A percentile compares a stretch with the other conserved stretches of the same genome.
Conservation (phyloP, 2,329 filamentous ascomycete genomes). For the Rhinocladiella similis region DNA sequence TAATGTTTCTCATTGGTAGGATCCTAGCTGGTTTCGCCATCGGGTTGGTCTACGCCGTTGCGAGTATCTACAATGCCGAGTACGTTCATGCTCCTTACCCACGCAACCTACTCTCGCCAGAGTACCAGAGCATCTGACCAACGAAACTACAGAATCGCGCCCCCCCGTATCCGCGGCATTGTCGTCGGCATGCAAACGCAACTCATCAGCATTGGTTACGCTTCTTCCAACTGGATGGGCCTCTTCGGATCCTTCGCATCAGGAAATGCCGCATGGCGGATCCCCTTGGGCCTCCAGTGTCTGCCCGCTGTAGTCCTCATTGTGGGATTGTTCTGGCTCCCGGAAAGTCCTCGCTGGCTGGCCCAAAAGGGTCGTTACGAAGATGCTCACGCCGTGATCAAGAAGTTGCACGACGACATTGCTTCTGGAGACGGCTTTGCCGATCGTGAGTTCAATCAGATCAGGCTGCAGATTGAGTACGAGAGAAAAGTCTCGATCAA, state of each 20-base stretch:
- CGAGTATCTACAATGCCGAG: slow-evolving; percentile 43
- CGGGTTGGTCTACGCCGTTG: slow-evolving; percentile 48
- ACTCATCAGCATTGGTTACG: slow-evolving; percentile 6
- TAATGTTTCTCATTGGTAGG: slow-evolving; percentile 51
- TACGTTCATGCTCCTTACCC: too few species aligned
- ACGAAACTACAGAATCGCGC: too few species aligned
- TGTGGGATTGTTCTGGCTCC: slow-evolving; percentile 50
- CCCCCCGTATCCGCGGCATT: slow-evolving; percentile 14
- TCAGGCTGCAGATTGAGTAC: not conserved
- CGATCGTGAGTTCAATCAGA: not conserved
- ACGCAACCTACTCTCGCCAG: too few species aligned
- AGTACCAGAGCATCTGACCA: too few species aligned
- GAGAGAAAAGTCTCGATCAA: not conserved
- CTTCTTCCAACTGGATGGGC: slow-evolving; percentile 8
- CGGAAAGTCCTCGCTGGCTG: slow-evolving; percentile 55
- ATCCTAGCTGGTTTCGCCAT: slow-evolving; percentile 51
- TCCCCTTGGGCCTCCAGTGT: not conserved
- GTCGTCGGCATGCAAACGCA: slow-evolving; percentile 8
- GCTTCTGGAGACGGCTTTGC: not conserved
- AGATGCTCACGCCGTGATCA: slow-evolving; percentile 37
- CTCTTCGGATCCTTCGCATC: not conserved
- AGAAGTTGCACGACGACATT: not conserved
- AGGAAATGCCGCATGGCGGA: not conserved
- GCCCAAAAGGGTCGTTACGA: slow-evolving; percentile 50
- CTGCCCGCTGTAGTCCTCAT: not conserved